phyloP scores from a whole-genome alignment of 139 green algal species.

The Asterochloris sp. region DNA sequence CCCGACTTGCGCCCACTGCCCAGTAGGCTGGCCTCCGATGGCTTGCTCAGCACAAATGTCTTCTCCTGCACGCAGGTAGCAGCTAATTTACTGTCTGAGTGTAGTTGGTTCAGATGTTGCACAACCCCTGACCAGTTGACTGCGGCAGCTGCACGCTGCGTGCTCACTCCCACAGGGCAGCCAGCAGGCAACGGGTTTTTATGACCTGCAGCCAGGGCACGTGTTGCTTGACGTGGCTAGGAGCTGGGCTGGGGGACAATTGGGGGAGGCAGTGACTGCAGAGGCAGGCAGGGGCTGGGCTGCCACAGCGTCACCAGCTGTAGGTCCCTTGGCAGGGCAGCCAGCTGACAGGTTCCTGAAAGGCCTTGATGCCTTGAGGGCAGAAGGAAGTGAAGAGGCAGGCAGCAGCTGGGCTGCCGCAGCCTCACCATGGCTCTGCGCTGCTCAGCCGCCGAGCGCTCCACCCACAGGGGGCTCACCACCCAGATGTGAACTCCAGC shows the following conservation, averaged over 20 bases:
- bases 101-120: not conserved
- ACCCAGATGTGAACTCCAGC: conserved; percentile 11
- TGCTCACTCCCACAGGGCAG: no score
- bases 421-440: conserved; percentile 22
- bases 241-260: no score
- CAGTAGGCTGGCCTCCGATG: conserved; percentile 3
- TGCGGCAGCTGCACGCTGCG: no score
- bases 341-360: not conserved
- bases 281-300: no score
- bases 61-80: not conserved
- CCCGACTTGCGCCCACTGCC: not conserved
- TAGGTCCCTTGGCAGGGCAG: no score
- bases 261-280: no score
- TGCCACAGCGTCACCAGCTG: no score
- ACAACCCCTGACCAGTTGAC: not conserved
- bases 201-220: no score
- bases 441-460: conserved; percentile 13
- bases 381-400: not conserved
- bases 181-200: no score
- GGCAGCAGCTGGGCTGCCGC: not conserved
- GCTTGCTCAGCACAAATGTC: not conserved
- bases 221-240: no score
- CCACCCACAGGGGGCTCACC: conserved; percentile 38
- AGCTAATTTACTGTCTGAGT: not conserved
- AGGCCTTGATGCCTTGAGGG: not conserved